These are phyloP conservation scores for Mycena vulgaris DNA, from an alignment of 768 basidiomycete species.

Conservation along the genomic window DNA sequence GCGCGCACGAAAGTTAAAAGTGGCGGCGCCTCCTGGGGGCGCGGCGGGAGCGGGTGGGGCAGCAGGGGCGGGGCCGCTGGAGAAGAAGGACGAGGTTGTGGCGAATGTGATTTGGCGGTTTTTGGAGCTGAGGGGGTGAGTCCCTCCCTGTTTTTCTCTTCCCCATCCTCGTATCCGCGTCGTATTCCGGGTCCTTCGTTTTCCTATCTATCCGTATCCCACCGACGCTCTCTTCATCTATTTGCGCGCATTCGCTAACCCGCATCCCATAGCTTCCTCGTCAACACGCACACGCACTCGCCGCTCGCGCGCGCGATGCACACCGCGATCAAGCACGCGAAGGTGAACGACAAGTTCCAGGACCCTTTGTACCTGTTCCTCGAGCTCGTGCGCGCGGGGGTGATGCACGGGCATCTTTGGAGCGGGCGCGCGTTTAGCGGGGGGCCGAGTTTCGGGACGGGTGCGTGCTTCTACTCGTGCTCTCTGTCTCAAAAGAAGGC, in stretches of 20 bases:
- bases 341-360: constrained; percentile 98
- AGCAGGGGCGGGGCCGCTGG: constrained; percentile 63
- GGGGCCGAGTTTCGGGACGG: constrained; percentile 94
- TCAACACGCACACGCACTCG: constrained; percentile 91
- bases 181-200: too few relatives aligned
- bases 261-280: constrained; percentile 79
- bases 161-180: too few relatives aligned
- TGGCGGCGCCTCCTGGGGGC: constrained; percentile 42
- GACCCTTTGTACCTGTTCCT: constrained; percentile 95
- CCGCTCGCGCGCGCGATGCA: constrained; percentile 94
- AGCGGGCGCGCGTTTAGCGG: constrained; percentile 91
- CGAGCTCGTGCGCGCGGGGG: constrained; percentile 96
- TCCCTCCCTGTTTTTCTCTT: constrained; percentile 37
- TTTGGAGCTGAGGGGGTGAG: constrained; percentile 94
- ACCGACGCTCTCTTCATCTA: not conserved
- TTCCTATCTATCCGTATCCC: too few relatives aligned
- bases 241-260: constrained; percentile 11
- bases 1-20: constrained; percentile 81
- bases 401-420: constrained; percentile 96
- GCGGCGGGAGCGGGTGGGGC: constrained; percentile 37
- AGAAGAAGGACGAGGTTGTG: constrained; percentile 98
- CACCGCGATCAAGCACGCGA: constrained; percentile 80
- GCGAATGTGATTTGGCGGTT: constrained; percentile 99
- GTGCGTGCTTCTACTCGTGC: constrained; percentile 60
- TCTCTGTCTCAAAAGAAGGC: too few relatives aligned